Evolutionary conservation across 2,329 filamentous ascomycete species (phyloP).

Genomic region (Penicillium sp.): DNA sequence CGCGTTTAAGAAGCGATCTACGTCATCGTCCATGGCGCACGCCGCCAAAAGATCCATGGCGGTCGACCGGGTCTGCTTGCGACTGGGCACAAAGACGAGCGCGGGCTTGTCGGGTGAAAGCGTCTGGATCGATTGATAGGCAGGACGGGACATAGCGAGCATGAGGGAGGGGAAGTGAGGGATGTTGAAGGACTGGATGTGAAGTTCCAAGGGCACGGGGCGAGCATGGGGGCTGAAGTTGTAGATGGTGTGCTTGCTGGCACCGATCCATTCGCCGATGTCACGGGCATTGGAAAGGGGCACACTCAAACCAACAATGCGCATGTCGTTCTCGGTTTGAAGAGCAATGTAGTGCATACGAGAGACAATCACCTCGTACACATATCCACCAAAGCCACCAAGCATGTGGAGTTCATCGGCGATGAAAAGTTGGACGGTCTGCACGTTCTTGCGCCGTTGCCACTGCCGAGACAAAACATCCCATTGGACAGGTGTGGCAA

Average conservation of each 20-base stretch:
- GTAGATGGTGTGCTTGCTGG: slow-evolving; percentile 96
- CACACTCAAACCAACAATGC: slow-evolving; percentile 85
- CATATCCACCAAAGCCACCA: slow-evolving; percentile 76
- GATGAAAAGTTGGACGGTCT: slow-evolving; percentile 84
- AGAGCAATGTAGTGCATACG: slow-evolving; percentile 94
- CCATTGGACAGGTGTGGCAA: slow-evolving; percentile 93
- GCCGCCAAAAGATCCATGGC: slow-evolving; percentile 84
- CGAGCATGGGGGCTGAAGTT: slow-evolving; percentile 95
- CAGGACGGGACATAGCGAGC: slow-evolving; percentile 96
- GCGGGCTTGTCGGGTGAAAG: slow-evolving; percentile 85
- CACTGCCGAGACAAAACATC: slow-evolving; percentile 92
- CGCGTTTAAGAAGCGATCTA: slow-evolving; percentile 88
- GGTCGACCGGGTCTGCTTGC: slow-evolving; percentile 86
- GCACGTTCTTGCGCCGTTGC: slow-evolving; percentile 93
- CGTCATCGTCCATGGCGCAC: slow-evolving; percentile 81
- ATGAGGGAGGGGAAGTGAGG: slow-evolving; percentile 97
- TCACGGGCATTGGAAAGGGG: slow-evolving; percentile 90
- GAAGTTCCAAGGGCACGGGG: slow-evolving; percentile 82
- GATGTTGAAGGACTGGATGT: slow-evolving; percentile 91
- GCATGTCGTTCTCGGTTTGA: slow-evolving; percentile 76
- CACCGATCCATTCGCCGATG: slow-evolving; percentile 95
- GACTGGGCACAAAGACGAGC: slow-evolving; percentile 84
- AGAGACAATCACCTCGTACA: slow-evolving; percentile 96
- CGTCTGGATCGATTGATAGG: slow-evolving; percentile 82
- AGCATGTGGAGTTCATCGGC: slow-evolving; percentile 94